Percentiles rank a stretch among this genome's conserved stretches.
Evolutionary conservation across 1,139 yeast genomes (phyloP).

Genomic region (Candida pseudoviswanathii): DNA sequence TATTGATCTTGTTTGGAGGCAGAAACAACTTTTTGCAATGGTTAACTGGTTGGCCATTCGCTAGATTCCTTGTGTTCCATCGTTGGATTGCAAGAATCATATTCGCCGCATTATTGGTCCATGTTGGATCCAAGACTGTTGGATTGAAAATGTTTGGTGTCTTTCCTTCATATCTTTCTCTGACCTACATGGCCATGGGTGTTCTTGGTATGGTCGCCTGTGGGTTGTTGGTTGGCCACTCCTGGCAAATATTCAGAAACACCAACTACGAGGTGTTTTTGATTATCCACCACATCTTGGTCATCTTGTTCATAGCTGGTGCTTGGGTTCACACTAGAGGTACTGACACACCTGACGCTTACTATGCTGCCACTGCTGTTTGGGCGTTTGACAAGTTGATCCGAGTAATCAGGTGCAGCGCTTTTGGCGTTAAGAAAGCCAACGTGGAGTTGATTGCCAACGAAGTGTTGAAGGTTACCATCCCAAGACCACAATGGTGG

Average conservation of each 20-base stretch:
- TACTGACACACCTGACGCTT: slow-evolving; percentile 14
- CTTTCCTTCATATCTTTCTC: slow-evolving; percentile 27
- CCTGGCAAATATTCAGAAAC: slow-evolving; percentile 40
- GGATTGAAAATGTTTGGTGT: slow-evolving; percentile 15
- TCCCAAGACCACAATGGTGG: slow-evolving; percentile 21
- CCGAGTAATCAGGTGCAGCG: slow-evolving; percentile 22
- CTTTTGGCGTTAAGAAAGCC: slow-evolving; percentile 33
- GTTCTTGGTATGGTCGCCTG: slow-evolving; percentile 42
- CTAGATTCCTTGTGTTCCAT: slow-evolving; percentile 24
- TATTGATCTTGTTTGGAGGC: slow-evolving; percentile 26
- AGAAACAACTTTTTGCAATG: slow-evolving; percentile 28
- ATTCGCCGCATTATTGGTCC: slow-evolving; percentile 20
- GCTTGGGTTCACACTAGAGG: slow-evolving; percentile 54
- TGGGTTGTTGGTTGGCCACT: slow-evolving; percentile 38
- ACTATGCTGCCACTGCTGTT: slow-evolving; percentile 22
- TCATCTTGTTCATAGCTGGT: slow-evolving; percentile 49
- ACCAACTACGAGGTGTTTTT: slow-evolving; percentile 61
- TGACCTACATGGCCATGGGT: slow-evolving; percentile 50
- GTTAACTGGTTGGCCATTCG: slow-evolving; percentile 26
- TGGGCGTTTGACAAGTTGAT: slow-evolving; percentile 34
- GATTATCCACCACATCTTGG: slow-evolving; percentile 53
- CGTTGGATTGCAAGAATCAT: slow-evolving; percentile 26
- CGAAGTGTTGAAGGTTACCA: slow-evolving; percentile 16
- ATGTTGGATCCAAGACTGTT: slow-evolving; percentile 17
- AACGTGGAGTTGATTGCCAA: slow-evolving; percentile 14